Evolutionary conservation across 2,329 filamentous ascomycete genomes (phyloP).

Genomic region (Phaeosphaeriaceae sp.): DNA sequence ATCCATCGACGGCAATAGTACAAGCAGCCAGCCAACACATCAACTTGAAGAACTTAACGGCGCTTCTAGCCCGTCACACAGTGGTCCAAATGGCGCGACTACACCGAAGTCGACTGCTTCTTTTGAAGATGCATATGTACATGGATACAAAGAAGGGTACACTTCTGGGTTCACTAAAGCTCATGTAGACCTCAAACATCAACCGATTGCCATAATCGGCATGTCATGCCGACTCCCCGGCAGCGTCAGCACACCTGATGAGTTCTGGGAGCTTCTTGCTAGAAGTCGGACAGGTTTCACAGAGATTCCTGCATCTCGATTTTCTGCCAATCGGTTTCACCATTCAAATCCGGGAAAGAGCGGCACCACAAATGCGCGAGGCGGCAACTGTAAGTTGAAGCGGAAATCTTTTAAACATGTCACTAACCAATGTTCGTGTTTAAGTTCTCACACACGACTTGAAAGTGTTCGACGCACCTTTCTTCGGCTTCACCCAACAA

Average conservation of each 20-base stretch:
- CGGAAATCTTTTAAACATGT: background rate
- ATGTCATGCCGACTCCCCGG: constrained; percentile 41
- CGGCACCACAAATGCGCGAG: constrained; percentile 41
- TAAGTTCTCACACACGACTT: constrained; percentile 25
- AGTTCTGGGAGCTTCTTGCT: constrained; percentile 37
- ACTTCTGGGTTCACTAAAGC: constrained; percentile 10
- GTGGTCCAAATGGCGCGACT: constrained; percentile 1
- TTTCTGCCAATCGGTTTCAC: constrained; percentile 46
- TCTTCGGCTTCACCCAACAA: constrained; percentile 36
- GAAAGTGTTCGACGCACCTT: constrained; percentile 35
- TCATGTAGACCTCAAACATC: constrained; percentile 23
- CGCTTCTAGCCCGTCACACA: background rate
- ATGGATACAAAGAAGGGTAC: constrained; percentile 24
- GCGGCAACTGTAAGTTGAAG: constrained; percentile 18
- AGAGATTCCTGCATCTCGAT: constrained; percentile 46
- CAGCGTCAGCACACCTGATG: constrained; percentile 30
- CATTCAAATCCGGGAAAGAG: constrained; percentile 46
- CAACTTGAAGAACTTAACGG: background rate
- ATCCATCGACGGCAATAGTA: background rate
- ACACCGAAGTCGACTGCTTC: constrained; percentile 3
- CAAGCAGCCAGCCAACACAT: background rate
- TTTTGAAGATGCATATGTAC: constrained; percentile 20
- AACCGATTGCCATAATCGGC: constrained; percentile 49
- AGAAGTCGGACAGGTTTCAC: constrained; percentile 40
- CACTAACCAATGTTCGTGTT: background rate